Percentiles rank a stretch among this genome's conserved stretches.
phyloP scores from a whole-genome alignment of 1,139 yeast genomes.

The Blastobotrys apis region DNA sequence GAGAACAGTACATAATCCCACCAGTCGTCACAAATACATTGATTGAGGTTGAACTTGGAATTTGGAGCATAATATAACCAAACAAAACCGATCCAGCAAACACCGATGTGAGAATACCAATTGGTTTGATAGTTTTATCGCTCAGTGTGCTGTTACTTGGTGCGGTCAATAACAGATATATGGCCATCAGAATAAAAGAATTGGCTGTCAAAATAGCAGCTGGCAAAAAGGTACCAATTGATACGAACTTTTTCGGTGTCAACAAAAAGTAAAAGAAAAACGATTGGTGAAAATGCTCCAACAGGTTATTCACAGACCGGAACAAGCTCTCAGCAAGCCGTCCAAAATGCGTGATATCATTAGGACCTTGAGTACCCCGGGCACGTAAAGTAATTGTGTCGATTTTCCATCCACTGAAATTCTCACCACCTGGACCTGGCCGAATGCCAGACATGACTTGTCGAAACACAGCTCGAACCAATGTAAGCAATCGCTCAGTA shows the following conservation, averaged over 20 bases:
- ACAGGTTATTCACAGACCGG: constrained; percentile 83
- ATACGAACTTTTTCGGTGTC: constrained; percentile 75
- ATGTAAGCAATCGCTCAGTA: constrained; percentile 52
- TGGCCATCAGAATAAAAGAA: constrained; percentile 66
- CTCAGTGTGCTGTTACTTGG: constrained; percentile 6
- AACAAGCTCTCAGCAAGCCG: constrained; percentile 82
- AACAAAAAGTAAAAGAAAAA: constrained; percentile 87
- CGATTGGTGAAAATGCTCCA: constrained; percentile 96
- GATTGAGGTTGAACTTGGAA: constrained; percentile 17
- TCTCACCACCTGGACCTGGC: constrained; percentile 68
- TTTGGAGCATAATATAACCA: constrained; percentile 20
- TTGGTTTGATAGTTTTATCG: constrained; percentile 21
- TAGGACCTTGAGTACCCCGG: constrained; percentile 49
- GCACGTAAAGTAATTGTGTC: constrained; percentile 85
- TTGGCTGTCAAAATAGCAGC: constrained; percentile 71
- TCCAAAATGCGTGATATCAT: constrained; percentile 88
- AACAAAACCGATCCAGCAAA: constrained; percentile 22
- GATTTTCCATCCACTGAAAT: constrained; percentile 94
- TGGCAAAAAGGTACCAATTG: constrained; percentile 91
- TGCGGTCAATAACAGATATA: constrained; percentile 51
- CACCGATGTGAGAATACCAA: constrained; percentile 24
- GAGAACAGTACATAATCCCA: neutral
- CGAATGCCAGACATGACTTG: constrained; percentile 67
- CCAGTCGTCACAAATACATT: constrained; percentile 13
- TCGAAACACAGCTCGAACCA: constrained; percentile 60